phyloP scores from a whole-genome alignment of 2,329 filamentous ascomycete species.

The Penicillium sp. region DNA sequence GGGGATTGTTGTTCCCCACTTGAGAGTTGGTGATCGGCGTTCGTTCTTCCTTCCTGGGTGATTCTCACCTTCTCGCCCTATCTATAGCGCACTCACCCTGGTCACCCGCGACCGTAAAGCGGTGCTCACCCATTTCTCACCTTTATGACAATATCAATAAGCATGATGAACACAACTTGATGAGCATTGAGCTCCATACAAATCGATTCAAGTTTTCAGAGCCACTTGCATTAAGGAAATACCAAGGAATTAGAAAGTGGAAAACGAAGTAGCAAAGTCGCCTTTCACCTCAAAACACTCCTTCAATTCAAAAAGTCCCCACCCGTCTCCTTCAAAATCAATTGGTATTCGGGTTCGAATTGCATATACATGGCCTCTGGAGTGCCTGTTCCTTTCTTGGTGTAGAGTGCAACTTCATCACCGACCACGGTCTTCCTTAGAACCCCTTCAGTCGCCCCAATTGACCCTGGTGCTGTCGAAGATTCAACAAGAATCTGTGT shows the following conservation, averaged over 20 bases:
- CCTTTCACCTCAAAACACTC: too few species aligned
- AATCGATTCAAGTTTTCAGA: too few species aligned
- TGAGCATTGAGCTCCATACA: too few species aligned
- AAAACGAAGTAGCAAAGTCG: not conserved
- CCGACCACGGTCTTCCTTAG: slow-evolving; percentile 54
- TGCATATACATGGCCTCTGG: slow-evolving; percentile 38
- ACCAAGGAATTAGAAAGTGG: too few species aligned
- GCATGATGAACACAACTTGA: too few species aligned
- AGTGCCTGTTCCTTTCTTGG: slow-evolving; percentile 9
- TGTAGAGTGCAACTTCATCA: slow-evolving; percentile 20
- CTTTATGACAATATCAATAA: too few species aligned
- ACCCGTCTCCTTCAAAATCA: slow-evolving; percentile 31
- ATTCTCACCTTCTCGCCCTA: not conserved
- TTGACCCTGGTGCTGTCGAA: slow-evolving; percentile 46
- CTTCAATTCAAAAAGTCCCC: slow-evolving; percentile 30
- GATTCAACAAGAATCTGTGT: slow-evolving; percentile 69
- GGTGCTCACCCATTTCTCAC: too few species aligned
- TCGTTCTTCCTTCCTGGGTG: not conserved
- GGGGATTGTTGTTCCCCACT: not conserved
- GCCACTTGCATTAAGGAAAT: too few species aligned
- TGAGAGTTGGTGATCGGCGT: not conserved
- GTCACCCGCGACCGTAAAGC: too few species aligned
- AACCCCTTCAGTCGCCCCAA: slow-evolving; percentile 39
- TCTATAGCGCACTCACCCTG: too few species aligned
- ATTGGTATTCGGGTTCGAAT: slow-evolving; percentile 36